A percentile compares a stretch with the other conserved stretches of the same genome.
Evolutionary conservation across 2,329 filamentous ascomycete species (phyloP).

Genomic region (Arthrobotrys entomopaga): DNA sequence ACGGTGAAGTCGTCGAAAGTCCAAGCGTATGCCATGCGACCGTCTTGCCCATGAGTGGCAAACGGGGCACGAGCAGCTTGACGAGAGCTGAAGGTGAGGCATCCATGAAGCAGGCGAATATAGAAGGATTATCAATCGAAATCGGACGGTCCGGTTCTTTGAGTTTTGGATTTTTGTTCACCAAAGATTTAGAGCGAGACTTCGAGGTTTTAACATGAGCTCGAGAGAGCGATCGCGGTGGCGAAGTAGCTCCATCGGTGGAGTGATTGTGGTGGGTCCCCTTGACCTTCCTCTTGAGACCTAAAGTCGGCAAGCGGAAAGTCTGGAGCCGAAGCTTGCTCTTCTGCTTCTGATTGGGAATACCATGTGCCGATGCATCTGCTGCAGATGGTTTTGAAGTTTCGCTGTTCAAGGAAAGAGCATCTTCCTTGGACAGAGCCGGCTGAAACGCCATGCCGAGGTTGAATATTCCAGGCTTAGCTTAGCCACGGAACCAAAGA

Average conservation of each 20-base stretch:
- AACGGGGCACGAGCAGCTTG: constrained; percentile 31
- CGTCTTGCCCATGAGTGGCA: constrained; percentile 50
- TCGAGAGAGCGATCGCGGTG: not conserved
- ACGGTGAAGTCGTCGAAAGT: constrained; percentile 75
- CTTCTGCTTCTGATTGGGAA: constrained; percentile 2
- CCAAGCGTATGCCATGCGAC: constrained; percentile 73
- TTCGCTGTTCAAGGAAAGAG: constrained; percentile 9
- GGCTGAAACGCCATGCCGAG: constrained; percentile 52
- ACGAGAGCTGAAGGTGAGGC: constrained; percentile 31
- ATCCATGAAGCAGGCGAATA: constrained; percentile 51
- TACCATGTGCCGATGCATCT: not conserved
- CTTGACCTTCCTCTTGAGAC: constrained; percentile 49
- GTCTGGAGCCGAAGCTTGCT: not conserved
- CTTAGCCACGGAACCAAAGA: not conserved
- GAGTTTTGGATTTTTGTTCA: constrained; percentile 17
- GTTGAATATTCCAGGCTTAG: constrained; percentile 19
- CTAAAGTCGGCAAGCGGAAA: constrained; percentile 16
- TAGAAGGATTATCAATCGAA: constrained; percentile 41
- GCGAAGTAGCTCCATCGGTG: constrained; percentile 8
- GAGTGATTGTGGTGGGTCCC: constrained; percentile 13
- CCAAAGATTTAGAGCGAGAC: not conserved
- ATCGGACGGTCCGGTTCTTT: constrained; percentile 42
- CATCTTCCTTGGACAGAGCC: constrained; percentile 19
- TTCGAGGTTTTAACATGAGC: not conserved
- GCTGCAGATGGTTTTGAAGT: constrained; percentile 24